Conservation (phyloP, 257 asterid genomes). For the Cynanchum wilfordii region DNA sequence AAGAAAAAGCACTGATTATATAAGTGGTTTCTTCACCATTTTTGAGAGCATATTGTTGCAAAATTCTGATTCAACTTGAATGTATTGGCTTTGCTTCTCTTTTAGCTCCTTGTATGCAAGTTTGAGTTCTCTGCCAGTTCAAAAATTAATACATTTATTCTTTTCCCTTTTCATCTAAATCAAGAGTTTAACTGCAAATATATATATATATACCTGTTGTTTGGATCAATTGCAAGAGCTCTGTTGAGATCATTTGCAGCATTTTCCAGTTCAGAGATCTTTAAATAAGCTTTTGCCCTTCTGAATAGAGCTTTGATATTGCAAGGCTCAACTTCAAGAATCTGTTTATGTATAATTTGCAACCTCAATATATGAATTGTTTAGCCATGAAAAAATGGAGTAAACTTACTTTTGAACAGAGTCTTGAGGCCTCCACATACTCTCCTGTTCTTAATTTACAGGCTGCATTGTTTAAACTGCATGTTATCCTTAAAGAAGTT, state of each 20-base stretch:
- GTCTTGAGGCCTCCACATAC: conserved; percentile 36
- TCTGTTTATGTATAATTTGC: conserved; percentile 25
- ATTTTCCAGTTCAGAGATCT: conserved; percentile 40
- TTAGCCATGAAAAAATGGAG: neutral
- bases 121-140: conserved; percentile 45
- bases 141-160: neutral
- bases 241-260: conserved; percentile 45
- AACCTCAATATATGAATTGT: no score
- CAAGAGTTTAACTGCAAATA: neutral
- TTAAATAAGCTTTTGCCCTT: conserved; percentile 49
- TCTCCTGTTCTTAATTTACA: conserved; percentile 52
- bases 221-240: conserved; percentile 45
- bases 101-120: conserved; percentile 37
- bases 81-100: conserved; percentile 37
- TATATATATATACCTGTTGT: conserved; percentile 33
- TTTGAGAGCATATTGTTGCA: conserved; percentile 46
- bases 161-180: no score
- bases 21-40: conserved; percentile 20
- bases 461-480: conserved; percentile 56
- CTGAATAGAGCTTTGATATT: conserved; percentile 54
- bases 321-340: conserved; percentile 36
- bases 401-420: conserved; percentile 41
- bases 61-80: conserved; percentile 39
- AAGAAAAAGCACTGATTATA: no score
- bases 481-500: conserved; percentile 26